Evolutionary conservation across 306 rosid species (phyloP).

Genomic region (Urtica urens): DNA sequence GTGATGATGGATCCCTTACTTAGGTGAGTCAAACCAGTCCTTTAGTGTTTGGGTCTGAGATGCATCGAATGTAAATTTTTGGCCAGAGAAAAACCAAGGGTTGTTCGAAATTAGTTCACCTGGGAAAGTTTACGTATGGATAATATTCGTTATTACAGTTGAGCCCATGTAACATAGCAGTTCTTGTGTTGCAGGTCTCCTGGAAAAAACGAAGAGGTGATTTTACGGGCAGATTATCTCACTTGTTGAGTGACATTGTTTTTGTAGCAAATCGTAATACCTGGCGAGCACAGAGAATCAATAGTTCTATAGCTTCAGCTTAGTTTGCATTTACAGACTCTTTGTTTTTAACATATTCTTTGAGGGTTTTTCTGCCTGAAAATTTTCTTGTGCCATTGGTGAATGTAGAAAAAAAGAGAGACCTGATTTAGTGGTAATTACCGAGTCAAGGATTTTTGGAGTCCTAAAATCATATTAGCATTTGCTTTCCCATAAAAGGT

Average conservation of each 20-base stretch:
- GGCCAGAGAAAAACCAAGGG: too few relatives aligned
- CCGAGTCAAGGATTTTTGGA: conserved; percentile 4
- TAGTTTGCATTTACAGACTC: conserved; percentile 16
- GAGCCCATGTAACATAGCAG: too few relatives aligned
- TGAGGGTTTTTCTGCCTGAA: conserved; percentile 31
- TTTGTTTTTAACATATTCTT: conserved; percentile 38
- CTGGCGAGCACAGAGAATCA: conserved; percentile 35
- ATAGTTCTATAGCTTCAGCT: conserved; percentile 36
- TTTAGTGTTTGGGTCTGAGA: too few relatives aligned
- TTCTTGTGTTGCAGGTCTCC: conserved; percentile 42
- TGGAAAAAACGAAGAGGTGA: conserved; percentile 28
- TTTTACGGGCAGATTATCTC: conserved; percentile 42
- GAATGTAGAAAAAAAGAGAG: conserved; percentile 57
- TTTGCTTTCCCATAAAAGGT: conserved; percentile 6
- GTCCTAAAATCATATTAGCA: conserved; percentile 27
- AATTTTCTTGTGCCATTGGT: conserved; percentile 35
- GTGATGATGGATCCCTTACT: conserved; percentile 39
- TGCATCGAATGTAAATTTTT: too few relatives aligned
- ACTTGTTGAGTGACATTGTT: conserved; percentile 46
- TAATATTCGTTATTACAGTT: too few relatives aligned
- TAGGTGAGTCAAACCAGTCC: conserved; percentile 31
- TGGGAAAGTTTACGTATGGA: too few relatives aligned
- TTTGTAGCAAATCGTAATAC: conserved; percentile 28
- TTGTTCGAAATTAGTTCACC: too few relatives aligned
- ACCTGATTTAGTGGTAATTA: conserved; percentile 31